Conservation (phyloP, 495 filamentous ascomycete genomes). For the Xylaria palmicola region DNA sequence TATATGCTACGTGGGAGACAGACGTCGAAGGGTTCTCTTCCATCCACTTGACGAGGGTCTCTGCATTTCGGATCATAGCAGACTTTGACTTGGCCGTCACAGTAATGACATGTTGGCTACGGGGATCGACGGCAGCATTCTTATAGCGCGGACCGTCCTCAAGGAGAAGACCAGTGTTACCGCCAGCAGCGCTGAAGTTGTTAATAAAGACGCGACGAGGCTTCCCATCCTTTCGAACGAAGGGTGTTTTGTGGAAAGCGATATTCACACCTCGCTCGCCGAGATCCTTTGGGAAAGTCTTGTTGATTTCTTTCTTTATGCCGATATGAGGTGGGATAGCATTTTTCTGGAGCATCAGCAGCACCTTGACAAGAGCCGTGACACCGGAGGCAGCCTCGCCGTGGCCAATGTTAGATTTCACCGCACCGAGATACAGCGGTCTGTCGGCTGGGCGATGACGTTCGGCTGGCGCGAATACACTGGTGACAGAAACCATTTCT, state of each 20-base stretch:
- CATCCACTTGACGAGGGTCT: constrained; percentile 53
- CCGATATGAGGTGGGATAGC: constrained; percentile 82
- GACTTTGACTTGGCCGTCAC: constrained; percentile 60
- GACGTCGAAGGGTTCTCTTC: constrained; percentile 50
- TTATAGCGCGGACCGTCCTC: constrained; percentile 52
- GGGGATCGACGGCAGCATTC: constrained; percentile 41
- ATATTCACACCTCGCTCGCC: constrained; percentile 72
- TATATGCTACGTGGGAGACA: constrained; percentile 67
- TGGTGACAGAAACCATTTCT: constrained; percentile 76
- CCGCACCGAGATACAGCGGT: constrained; percentile 76
- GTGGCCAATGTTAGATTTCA: constrained; percentile 89
- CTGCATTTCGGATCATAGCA: constrained; percentile 53
- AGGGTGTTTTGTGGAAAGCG: constrained; percentile 57
- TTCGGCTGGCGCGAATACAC: constrained; percentile 74
- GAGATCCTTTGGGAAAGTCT: constrained; percentile 73
- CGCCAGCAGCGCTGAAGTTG: constrained; percentile 70
- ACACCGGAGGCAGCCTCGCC: constrained; percentile 87
- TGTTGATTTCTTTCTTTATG: constrained; percentile 83
- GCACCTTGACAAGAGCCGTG: constrained; percentile 76
- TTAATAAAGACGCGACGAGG: constrained; percentile 63
- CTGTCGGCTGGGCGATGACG: constrained; percentile 63
- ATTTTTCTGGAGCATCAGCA: constrained; percentile 85
- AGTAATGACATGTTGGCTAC: constrained; percentile 54
- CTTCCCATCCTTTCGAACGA: constrained; percentile 59
- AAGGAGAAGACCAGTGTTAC: constrained; percentile 62